A percentile compares a stretch with the other conserved stretches of the same genome.
These are phyloP conservation scores for Sporothrix variecibatus DNA, from an alignment of 2,329 filamentous ascomycete genomes.

Conservation along the genomic window DNA sequence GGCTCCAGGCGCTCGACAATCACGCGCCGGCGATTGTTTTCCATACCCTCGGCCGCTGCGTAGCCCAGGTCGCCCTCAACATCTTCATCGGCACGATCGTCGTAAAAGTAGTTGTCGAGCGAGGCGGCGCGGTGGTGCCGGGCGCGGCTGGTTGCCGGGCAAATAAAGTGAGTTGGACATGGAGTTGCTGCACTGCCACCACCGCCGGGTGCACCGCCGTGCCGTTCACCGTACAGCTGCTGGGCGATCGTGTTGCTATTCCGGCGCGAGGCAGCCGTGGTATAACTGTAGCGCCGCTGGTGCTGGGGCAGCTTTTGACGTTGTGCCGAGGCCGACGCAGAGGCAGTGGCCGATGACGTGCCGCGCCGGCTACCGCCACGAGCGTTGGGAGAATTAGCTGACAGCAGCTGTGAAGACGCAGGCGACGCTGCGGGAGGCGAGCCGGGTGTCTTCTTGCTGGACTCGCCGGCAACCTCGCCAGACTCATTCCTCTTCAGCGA, in stretches of 20 bases:
- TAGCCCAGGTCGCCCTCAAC: constrained; percentile 92
- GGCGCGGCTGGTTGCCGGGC: background rate
- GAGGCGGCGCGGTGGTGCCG: constrained; percentile 30
- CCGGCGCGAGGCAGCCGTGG: constrained; percentile 50
- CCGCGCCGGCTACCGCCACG: constrained; percentile 21
- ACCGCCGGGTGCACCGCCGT: constrained; percentile 8
- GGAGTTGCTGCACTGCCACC: constrained; percentile 8
- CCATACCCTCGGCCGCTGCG: constrained; percentile 89
- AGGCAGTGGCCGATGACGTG: constrained; percentile 32
- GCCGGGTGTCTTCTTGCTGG: background rate
- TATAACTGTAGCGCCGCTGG: constrained; percentile 57
- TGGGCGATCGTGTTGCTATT: constrained; percentile 56
- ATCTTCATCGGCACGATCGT: constrained; percentile 75
- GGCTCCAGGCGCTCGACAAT: constrained; percentile 96
- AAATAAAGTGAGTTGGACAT: constrained; percentile 4
- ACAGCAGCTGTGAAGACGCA: background rate
- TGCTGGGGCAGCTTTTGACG: constrained; percentile 46
- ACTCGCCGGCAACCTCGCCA: background rate
- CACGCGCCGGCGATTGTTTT: constrained; percentile 86
- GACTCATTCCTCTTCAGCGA: constrained; percentile 44
- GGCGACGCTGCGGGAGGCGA: background rate
- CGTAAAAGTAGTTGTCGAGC: constrained; percentile 29
- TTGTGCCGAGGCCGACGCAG: constrained; percentile 38
- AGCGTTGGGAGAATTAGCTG: background rate
- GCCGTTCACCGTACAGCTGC: constrained; percentile 49